Percentiles rank a stretch among this genome's conserved stretches.
Conservation (phyloP, 768 basidiomycete genomes). For the Filobasidium wieringae region DNA sequence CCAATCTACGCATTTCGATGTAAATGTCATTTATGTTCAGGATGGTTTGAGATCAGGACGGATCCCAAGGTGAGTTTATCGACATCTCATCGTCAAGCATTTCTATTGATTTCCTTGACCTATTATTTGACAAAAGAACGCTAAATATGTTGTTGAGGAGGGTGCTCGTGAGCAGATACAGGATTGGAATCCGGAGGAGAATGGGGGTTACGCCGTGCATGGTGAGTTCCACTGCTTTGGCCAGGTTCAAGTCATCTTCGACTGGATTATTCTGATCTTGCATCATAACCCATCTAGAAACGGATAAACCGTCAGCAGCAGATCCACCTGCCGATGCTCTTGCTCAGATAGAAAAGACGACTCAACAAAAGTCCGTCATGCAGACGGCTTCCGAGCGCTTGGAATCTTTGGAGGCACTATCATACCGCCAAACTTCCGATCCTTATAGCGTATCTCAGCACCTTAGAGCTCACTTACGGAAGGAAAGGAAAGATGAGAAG, state of each 20-base stretch:
- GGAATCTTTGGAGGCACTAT: conserved; percentile 62
- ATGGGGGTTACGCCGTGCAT: conserved; percentile 80
- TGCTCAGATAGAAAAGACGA: conserved; percentile 76
- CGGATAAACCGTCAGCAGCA: conserved; percentile 49
- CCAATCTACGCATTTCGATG: conserved; percentile 91
- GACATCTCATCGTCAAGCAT: too few relatives aligned
- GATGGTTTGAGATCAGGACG: conserved; percentile 97
- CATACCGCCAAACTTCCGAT: conserved; percentile 69
- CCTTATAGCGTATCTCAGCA: conserved; percentile 69
- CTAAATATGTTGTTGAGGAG: conserved; percentile 78
- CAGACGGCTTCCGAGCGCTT: conserved; percentile 69
- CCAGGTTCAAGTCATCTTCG: conserved; percentile 11
- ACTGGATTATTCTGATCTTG: neutral
- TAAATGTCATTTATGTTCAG: conserved; percentile 90
- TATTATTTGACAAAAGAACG: conserved; percentile 62
- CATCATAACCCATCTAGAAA: conserved; percentile 46
- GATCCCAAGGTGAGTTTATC: conserved; percentile 67
- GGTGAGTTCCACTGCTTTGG: conserved; percentile 44
- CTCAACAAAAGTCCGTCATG: conserved; percentile 59
- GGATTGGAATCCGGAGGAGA: conserved; percentile 94
- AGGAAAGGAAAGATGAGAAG: conserved; percentile 69
- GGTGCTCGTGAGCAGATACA: conserved; percentile 92
- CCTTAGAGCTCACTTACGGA: conserved; percentile 68
- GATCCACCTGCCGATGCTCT: conserved; percentile 62
- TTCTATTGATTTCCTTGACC: neutral